phyloP scores from a whole-genome alignment of 768 basidiomycete genomes.

The Boletus tomentosulus region DNA sequence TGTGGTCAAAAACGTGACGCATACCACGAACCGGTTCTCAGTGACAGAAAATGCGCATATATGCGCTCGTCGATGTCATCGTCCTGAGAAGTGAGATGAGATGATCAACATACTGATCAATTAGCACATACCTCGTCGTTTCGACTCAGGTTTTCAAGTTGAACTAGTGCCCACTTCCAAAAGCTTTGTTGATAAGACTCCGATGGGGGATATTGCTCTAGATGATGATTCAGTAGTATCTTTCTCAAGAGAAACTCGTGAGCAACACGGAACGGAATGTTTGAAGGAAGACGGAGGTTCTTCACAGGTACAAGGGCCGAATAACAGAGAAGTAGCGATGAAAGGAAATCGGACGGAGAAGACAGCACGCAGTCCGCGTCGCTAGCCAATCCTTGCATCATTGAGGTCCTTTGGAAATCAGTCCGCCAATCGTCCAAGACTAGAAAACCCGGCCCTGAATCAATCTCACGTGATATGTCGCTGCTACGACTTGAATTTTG shows the following conservation, averaged over 20 bases:
- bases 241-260: constrained; percentile 53
- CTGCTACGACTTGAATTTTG: constrained; percentile 15
- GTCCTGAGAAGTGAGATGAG: constrained; percentile 35
- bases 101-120: neutral
- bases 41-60: constrained; percentile 56
- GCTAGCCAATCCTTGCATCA: neutral
- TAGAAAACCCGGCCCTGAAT: constrained; percentile 18
- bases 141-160: constrained; percentile 44
- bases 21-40: constrained; percentile 35
- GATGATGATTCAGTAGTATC: constrained; percentile 51
- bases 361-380: neutral
- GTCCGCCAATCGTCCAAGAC: neutral
- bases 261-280: constrained; percentile 35
- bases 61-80: constrained; percentile 62
- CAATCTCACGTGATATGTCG: constrained; percentile 21
- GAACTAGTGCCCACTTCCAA: constrained; percentile 67
- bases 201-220: constrained; percentile 59
- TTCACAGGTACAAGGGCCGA: constrained; percentile 47
- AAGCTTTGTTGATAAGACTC: constrained; percentile 56
- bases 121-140: constrained; percentile 42
- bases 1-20: neutral
- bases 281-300: constrained; percentile 37
- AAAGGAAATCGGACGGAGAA: constrained; percentile 23
- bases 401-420: neutral
- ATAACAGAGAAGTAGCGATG: constrained; percentile 48